These are phyloP conservation scores for Psilocybe sp. DNA, from an alignment of 768 basidiomycete genomes.

Conservation along the genomic window DNA sequence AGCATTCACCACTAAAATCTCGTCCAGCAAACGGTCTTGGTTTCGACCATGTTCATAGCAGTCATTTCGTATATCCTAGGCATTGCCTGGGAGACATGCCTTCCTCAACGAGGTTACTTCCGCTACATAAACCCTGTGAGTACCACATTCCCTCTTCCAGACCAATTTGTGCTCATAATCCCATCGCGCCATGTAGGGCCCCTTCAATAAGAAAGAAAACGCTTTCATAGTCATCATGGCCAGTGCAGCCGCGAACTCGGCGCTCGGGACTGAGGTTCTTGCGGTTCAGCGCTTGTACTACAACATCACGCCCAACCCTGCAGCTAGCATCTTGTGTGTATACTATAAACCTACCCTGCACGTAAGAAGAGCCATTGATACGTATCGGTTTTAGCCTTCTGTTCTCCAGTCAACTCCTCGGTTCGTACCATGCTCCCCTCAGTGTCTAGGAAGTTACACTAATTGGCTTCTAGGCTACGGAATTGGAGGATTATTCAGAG, in stretches of 20 bases:
- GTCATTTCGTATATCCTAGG: conserved; percentile 52
- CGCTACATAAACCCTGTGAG: conserved; percentile 52
- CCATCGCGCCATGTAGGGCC: conserved; percentile 32
- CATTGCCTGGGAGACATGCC: conserved; percentile 39
- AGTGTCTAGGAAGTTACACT: neutral
- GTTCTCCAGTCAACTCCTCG: conserved; percentile 34
- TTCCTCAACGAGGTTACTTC: conserved; percentile 43
- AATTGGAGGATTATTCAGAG: conserved; percentile 50
- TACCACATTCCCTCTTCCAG: conserved; percentile 1
- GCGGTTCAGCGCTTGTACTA: conserved; percentile 55
- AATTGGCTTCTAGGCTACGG: conserved; percentile 40
- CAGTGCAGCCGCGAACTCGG: conserved; percentile 50
- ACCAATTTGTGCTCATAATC: neutral
- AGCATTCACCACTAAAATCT: neutral
- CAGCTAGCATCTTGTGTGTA: conserved; percentile 39
- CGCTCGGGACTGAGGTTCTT: conserved; percentile 51
- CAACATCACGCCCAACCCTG: conserved; percentile 46
- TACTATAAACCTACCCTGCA: neutral
- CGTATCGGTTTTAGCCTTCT: conserved; percentile 20
- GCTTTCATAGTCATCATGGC: conserved; percentile 59
- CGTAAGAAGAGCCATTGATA: neutral
- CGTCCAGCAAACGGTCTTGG: conserved; percentile 45
- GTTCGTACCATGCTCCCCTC: conserved; percentile 5
- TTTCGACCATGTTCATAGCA: conserved; percentile 54
- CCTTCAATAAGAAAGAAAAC: conserved; percentile 61